Evolutionary conservation across 2,329 filamentous ascomycete genomes (phyloP).

Genomic region (Ascosphaera pollenicola): DNA sequence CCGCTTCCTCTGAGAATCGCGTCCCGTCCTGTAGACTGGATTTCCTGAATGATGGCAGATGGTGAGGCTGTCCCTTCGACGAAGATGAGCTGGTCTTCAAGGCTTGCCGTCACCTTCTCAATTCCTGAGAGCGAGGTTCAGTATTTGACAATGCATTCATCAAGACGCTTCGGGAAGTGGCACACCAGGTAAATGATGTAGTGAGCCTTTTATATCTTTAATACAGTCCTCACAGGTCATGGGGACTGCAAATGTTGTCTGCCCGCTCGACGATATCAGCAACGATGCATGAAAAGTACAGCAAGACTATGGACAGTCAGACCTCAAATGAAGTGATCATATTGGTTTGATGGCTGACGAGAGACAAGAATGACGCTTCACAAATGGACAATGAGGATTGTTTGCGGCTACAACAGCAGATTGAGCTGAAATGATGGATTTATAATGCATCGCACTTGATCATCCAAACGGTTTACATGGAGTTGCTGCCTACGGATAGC

Average conservation of each 20-base stretch:
- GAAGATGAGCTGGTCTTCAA: conserved; percentile 63
- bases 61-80: conserved; percentile 78
- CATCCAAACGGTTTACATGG: too few relatives aligned
- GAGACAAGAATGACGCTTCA: too few relatives aligned
- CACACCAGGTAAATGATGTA: conserved; percentile 49
- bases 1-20: conserved; percentile 84
- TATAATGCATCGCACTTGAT: too few relatives aligned
- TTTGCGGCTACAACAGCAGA: too few relatives aligned
- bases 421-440: too few relatives aligned
- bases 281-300: too few relatives aligned
- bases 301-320: too few relatives aligned
- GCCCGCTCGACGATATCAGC: conserved; percentile 1
- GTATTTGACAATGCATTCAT: too few relatives aligned
- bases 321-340: background rate
- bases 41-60: conserved; percentile 69
- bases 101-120: conserved; percentile 57
- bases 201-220: conserved; percentile 58
- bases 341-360: too few relatives aligned
- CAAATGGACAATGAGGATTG: too few relatives aligned
- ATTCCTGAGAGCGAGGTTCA: conserved; percentile 35
- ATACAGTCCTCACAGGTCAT: conserved; percentile 81
- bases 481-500: too few relatives aligned
- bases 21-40: conserved; percentile 77
- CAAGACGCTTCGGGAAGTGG: too few relatives aligned
- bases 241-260: conserved; percentile 90